Evolutionary conservation across 2,329 filamentous ascomycete species (phyloP).

Genomic region (Aurifilum marmelostoma): DNA sequence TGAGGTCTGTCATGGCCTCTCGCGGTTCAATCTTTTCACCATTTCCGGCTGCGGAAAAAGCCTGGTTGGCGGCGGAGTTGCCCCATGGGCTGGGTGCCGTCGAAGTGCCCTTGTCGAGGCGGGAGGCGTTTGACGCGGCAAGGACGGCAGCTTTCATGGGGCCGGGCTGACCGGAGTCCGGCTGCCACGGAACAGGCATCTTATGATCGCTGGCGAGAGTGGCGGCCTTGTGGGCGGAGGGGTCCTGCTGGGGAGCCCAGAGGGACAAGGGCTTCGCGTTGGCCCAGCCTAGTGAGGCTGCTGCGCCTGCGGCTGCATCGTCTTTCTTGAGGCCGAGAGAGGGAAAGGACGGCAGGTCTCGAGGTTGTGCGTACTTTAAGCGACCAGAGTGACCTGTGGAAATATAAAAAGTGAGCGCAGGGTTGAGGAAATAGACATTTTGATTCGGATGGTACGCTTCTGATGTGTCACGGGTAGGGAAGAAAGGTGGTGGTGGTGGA

Average conservation of each 20-base stretch:
- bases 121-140: slow-evolving; percentile 49
- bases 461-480: neutral
- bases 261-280: slow-evolving; percentile 57
- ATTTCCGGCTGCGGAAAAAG: slow-evolving; percentile 38
- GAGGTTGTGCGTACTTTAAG: slow-evolving; percentile 72
- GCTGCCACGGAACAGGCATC: slow-evolving; percentile 53
- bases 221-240: slow-evolving; percentile 51
- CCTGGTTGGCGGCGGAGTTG: slow-evolving; percentile 68
- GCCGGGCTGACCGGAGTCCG: slow-evolving; percentile 57
- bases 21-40: slow-evolving; percentile 45
- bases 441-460: neutral
- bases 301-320: slow-evolving; percentile 70
- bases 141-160: slow-evolving; percentile 47
- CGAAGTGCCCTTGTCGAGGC: slow-evolving; percentile 44
- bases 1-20: slow-evolving; percentile 43
- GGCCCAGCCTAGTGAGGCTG: slow-evolving; percentile 72
- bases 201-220: slow-evolving; percentile 38
- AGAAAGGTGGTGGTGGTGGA: neutral
- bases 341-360: slow-evolving; percentile 76
- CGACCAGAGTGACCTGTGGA: slow-evolving; percentile 42
- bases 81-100: slow-evolving; percentile 49
- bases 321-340: slow-evolving; percentile 62
- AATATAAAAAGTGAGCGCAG: neutral
- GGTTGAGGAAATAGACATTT: neutral
- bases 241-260: slow-evolving; percentile 67